Evolutionary conservation across 208 protist species (phyloP).

Genomic region (Leishmania tarentolae): DNA sequence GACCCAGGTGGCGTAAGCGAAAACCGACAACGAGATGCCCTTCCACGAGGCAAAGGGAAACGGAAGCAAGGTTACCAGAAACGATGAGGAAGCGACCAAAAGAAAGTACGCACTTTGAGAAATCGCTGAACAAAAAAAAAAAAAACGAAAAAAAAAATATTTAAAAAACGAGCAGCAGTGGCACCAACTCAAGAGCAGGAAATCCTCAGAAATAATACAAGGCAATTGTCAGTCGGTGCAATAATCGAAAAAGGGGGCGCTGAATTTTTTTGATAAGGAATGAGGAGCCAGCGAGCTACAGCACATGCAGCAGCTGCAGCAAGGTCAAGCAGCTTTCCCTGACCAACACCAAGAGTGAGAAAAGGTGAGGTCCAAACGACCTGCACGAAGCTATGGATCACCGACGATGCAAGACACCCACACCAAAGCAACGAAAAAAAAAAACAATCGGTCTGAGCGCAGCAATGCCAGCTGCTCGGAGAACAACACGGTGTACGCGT

Average conservation of each 20-base stretch:
- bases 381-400: background rate
- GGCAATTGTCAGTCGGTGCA: background rate
- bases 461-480: background rate
- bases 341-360: background rate
- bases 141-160: background rate
- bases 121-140: background rate
- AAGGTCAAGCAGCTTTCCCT: background rate
- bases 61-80: background rate
- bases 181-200: background rate
- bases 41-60: background rate
- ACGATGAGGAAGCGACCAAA: background rate
- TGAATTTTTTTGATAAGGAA: background rate
- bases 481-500: background rate
- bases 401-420: background rate
- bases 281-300: conserved; percentile 4
- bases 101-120: background rate
- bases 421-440: conserved; percentile 5
- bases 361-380: conserved; percentile 4
- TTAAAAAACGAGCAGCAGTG: background rate
- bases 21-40: background rate
- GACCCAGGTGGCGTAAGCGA: background rate
- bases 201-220: background rate
- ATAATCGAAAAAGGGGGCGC: too few relatives aligned
- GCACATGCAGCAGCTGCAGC: background rate
- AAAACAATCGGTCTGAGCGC: background rate